Conservation (phyloP, 768 basidiomycete genomes). For the Podaxis carcinomalis region DNA sequence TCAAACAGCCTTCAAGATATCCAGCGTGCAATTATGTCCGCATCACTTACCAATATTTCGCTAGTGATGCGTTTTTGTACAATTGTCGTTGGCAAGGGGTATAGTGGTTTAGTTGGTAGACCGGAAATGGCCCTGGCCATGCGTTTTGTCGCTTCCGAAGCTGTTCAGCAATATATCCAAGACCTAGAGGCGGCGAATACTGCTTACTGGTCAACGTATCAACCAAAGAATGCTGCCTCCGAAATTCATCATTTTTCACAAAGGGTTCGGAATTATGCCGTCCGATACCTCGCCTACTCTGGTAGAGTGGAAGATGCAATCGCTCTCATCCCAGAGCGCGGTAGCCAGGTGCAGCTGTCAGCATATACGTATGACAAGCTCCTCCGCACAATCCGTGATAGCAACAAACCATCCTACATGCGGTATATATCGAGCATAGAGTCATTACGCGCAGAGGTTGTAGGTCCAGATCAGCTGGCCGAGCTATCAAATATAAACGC, state of each 20-base stretch:
- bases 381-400: constrained; percentile 19
- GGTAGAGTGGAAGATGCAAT: constrained; percentile 38
- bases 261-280: constrained; percentile 30
- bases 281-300: constrained; percentile 36
- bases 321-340: constrained; percentile 36
- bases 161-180: constrained; percentile 35
- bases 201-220: constrained; percentile 16
- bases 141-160: constrained; percentile 33
- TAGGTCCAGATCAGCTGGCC: background rate
- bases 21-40: constrained; percentile 21
- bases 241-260: constrained; percentile 13
- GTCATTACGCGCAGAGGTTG: constrained; percentile 13
- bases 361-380: constrained; percentile 33
- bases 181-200: constrained; percentile 24
- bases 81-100: constrained; percentile 38
- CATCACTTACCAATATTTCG: constrained; percentile 20
- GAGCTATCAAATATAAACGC: background rate
- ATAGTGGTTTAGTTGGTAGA: constrained; percentile 17
- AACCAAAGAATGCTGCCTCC: constrained; percentile 4
- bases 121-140: constrained; percentile 34
- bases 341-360: constrained; percentile 26
- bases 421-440: constrained; percentile 17
- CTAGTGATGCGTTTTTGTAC: constrained; percentile 27
- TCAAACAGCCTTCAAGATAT: constrained; percentile 17
- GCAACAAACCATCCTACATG: constrained; percentile 5